Evolutionary conservation across 2,329 filamentous ascomycete genomes (phyloP).

Genomic region (Talaromyces sp.): DNA sequence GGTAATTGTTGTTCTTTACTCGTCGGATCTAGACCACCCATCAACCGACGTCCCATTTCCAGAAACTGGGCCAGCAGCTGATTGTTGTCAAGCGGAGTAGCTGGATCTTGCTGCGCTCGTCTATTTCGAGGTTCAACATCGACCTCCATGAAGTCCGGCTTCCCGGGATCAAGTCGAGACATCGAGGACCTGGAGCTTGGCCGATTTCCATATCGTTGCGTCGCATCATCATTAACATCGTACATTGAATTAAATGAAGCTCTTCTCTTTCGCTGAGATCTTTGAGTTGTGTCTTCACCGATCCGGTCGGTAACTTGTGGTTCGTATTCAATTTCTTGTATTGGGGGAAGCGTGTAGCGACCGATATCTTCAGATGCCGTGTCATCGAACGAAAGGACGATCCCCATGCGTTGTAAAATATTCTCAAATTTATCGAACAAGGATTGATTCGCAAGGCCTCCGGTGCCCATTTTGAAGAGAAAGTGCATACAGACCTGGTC

Average conservation of each 20-base stretch:
- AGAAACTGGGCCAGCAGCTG: constrained; percentile 39
- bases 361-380: constrained; percentile 38
- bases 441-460: constrained; percentile 50
- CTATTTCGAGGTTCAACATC: constrained; percentile 20
- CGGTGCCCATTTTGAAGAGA: constrained; percentile 72
- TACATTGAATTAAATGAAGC: constrained; percentile 54
- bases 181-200: constrained; percentile 44
- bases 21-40: constrained; percentile 31
- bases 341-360: constrained; percentile 26
- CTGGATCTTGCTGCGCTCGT: constrained; percentile 16
- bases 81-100: constrained; percentile 32
- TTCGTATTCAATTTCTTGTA: constrained; percentile 18
- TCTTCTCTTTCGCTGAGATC: constrained; percentile 38
- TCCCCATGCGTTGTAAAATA: constrained; percentile 66
- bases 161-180: constrained; percentile 40
- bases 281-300: constrained; percentile 29
- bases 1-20: constrained; percentile 18
- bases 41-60: constrained; percentile 36
- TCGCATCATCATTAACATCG: constrained; percentile 53
- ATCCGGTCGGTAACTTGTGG: constrained; percentile 23
- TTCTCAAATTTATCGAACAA: constrained; percentile 68
- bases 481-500: constrained; percentile 74
- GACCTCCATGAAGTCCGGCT: constrained; percentile 32
- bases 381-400: constrained; percentile 62
- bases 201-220: constrained; percentile 39